Conservation (phyloP, 441 rosid species). For the Mallotus repandus region DNA sequence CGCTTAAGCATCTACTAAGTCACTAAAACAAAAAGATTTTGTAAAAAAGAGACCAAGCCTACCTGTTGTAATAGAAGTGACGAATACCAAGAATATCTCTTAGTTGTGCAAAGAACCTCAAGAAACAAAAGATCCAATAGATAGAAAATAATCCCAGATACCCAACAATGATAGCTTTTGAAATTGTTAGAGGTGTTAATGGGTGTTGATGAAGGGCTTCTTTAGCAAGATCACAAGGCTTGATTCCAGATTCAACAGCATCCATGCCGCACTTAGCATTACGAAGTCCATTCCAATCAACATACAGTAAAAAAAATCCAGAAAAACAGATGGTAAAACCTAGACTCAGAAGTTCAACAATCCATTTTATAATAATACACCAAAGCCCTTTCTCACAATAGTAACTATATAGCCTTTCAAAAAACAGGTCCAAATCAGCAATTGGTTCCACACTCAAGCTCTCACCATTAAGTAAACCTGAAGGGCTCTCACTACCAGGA, state of each 20-base stretch:
- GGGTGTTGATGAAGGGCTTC: slow-evolving; percentile 94
- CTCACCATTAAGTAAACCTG: slow-evolving; percentile 93
- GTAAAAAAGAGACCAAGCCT: slow-evolving; percentile 25
- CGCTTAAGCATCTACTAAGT: slow-evolving; percentile 6
- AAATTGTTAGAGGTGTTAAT: slow-evolving; percentile 77
- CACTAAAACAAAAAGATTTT: neutral
- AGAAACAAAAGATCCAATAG: slow-evolving; percentile 89
- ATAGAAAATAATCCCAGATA: slow-evolving; percentile 83
- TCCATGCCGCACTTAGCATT: slow-evolving; percentile 99
- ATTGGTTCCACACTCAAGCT: slow-evolving; percentile 78
- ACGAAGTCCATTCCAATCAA: slow-evolving; percentile 97
- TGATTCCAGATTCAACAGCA: slow-evolving; percentile 94
- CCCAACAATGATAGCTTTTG: slow-evolving; percentile 83
- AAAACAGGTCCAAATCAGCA: slow-evolving; percentile 90
- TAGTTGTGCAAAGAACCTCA: slow-evolving; percentile 86
- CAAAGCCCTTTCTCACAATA: slow-evolving; percentile 98
- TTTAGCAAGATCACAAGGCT: slow-evolving; percentile 94
- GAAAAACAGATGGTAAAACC: slow-evolving; percentile 95
- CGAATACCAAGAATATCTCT: slow-evolving; percentile 82
- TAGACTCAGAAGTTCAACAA: slow-evolving; percentile 87
- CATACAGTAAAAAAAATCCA: slow-evolving; percentile 85
- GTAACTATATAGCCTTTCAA: slow-evolving; percentile 86
- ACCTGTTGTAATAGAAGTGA: slow-evolving; percentile 84
- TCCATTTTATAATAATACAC: slow-evolving; percentile 96
- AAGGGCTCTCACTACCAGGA: slow-evolving; percentile 97